These are phyloP conservation scores for Adansonia grandidieri DNA, from an alignment of 441 rosid genomes.

Conservation along the genomic window DNA sequence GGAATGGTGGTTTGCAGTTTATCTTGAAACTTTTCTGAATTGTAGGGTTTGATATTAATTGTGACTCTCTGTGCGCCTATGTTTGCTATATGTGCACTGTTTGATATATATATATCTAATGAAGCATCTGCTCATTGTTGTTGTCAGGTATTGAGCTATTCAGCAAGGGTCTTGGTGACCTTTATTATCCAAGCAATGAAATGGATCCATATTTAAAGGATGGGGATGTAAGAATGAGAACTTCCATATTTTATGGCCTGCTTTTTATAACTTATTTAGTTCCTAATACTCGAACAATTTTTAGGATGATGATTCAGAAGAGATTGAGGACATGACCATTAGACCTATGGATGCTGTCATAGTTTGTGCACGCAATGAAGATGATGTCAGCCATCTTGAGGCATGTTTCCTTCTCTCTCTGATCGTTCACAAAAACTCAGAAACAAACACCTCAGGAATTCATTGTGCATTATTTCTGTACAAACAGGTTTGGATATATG, in stretches of 20 bases:
- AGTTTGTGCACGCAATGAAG: conserved; percentile 89
- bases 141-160: conserved; percentile 65
- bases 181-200: conserved; percentile 81
- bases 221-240: conserved; percentile 49
- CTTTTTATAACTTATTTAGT: conserved; percentile 17
- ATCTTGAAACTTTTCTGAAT: conserved; percentile 1
- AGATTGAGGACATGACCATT: conserved; percentile 70
- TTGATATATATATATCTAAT: conserved; percentile 4
- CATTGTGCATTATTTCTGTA: conserved; percentile 4
- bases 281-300: conserved; percentile 22
- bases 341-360: conserved; percentile 75
- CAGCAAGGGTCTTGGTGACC: conserved; percentile 68
- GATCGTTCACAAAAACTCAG: background rate
- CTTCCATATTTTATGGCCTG: conserved; percentile 14
- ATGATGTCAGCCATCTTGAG: conserved; percentile 85
- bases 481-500: conserved; percentile 66
- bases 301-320: conserved; percentile 83
- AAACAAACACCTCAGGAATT: conserved; percentile 1
- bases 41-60: background rate
- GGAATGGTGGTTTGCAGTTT: background rate
- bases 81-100: background rate
- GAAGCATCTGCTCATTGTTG: conserved; percentile 23
- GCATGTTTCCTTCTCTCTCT: conserved; percentile 39
- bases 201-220: conserved; percentile 83
- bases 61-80: background rate